Percentiles rank a stretch among this genome's conserved stretches.
Conservation (phyloP, 495 filamentous ascomycete genomes). For the Neurospora discreta region DNA sequence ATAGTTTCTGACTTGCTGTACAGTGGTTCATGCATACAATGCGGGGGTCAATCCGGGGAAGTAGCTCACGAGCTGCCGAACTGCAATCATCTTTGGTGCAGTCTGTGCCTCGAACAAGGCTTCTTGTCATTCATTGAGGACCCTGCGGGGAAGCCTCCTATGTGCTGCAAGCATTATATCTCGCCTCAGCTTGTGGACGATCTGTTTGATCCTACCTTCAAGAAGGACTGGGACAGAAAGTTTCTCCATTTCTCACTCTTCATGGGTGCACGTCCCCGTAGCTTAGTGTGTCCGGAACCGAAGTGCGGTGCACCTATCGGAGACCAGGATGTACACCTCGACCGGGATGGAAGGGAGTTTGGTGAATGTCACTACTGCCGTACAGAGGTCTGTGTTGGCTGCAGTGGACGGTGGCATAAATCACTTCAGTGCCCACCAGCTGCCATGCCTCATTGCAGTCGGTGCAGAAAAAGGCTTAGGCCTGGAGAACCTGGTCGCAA, state of each 20-base stretch:
- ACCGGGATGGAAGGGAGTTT: slow-evolving; percentile 36
- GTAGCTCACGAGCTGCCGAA: slow-evolving; percentile 5
- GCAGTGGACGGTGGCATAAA: slow-evolving; percentile 63
- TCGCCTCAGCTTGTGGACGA: slow-evolving; percentile 62
- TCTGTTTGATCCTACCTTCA: slow-evolving; percentile 61
- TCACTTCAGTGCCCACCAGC: slow-evolving; percentile 57
- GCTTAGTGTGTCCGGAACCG: slow-evolving; percentile 1
- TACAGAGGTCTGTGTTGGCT: slow-evolving; percentile 61
- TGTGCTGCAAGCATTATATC: slow-evolving; percentile 65
- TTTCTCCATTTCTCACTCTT: slow-evolving; percentile 60
- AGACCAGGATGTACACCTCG: slow-evolving; percentile 49
- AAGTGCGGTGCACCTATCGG: slow-evolving; percentile 67
- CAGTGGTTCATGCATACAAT: background rate
- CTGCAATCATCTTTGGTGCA: slow-evolving; percentile 71
- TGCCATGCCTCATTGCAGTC: slow-evolving; percentile 68
- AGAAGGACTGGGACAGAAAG: slow-evolving; percentile 65
- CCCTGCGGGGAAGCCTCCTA: slow-evolving; percentile 69
- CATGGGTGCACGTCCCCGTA: slow-evolving; percentile 61
- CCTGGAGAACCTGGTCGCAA: slow-evolving; percentile 59
- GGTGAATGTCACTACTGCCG: slow-evolving; percentile 55
- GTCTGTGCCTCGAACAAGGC: slow-evolving; percentile 56
- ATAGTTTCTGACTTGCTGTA: background rate
- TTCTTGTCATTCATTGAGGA: slow-evolving; percentile 65
- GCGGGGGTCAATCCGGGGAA: background rate
- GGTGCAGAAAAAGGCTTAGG: slow-evolving; percentile 56